These are phyloP conservation scores for Closterium sp. DNA, from an alignment of 139 green algal species.

Conservation along the genomic window DNA sequence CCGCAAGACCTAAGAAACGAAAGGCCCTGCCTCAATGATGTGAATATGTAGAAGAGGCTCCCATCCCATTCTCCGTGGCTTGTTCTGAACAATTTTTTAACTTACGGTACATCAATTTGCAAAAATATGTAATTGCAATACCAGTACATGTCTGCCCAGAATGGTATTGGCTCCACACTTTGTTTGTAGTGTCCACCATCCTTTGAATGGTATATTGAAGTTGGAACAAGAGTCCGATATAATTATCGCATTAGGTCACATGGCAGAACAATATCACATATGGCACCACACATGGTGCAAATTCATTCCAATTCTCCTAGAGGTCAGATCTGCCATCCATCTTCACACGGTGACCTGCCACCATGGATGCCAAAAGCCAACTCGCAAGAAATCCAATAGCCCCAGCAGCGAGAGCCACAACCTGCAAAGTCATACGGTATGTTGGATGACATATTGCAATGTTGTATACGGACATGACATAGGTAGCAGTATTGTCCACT, in stretches of 20 bases:
- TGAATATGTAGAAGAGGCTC: too few relatives aligned
- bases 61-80: neutral
- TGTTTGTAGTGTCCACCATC: too few relatives aligned
- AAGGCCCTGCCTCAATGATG: neutral
- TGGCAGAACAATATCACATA: neutral
- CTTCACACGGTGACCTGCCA: neutral
- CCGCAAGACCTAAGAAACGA: neutral
- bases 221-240: neutral
- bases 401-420: neutral
- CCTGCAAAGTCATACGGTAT: neutral
- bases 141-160: too few relatives aligned
- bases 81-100: neutral
- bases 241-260: neutral
- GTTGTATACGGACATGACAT: neutral
- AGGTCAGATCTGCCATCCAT: neutral
- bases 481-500: neutral
- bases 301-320: neutral
- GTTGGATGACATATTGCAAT: neutral
- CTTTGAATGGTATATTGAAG: too few relatives aligned
- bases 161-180: too few relatives aligned
- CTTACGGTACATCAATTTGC: neutral
- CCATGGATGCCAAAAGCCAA: neutral
- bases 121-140: too few relatives aligned
- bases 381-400: neutral
- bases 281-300: neutral